Base-by-base conservation (phyloP, 805 yeast genomes). In the Ogataea zsoltii region DNA sequence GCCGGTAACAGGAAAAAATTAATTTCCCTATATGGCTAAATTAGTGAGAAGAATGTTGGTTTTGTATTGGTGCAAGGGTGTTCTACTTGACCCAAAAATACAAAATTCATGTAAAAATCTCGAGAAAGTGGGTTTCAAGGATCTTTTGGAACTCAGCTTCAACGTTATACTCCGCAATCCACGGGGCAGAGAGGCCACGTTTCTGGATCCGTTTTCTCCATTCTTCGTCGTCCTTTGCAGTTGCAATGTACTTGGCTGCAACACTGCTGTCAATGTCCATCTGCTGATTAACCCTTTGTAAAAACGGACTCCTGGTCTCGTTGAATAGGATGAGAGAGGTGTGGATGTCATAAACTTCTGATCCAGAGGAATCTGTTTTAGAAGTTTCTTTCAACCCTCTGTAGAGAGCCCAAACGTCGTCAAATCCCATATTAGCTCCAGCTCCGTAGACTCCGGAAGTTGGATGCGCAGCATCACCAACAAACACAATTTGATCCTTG, bases 381-480 rank as follows among this genome's bases (percentile, higher is more conserved):
- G 40, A 28, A n/a, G 44, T 39, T 16, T 39, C 44, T n/a, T 26
- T 9, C 23, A 44, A 17, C 15, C 44, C 30, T 18, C 44, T 28
- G 19, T 44, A 44, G 26, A 44, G 31, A 7, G 48, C 33, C 48
- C 48, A 44, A 3, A 44, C 48, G 30, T 44, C 48, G 19, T 44
- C 48, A 15, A 30, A 44, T 9, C 48, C 48, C 43, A 44, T 38
- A 21, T 37, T 38, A 9, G 48, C 48, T 3, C 48, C 48, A 13
- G 44, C 48, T 4, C 48, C 48, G n/a, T 44, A 44, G 35, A 44
- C 48, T 38, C 48, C 48, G 11, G 48, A 44, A 4, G 48, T 44
- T n/a, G 48, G 48, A 23, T 44, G 48, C 19, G 48, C 48, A 28
- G 48, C 43, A 39, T 44, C 48, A 23, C 48, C 48, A 21, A 44